phyloP scores from a whole-genome alignment of 1,139 yeast genomes.

The Taphrina populina region DNA sequence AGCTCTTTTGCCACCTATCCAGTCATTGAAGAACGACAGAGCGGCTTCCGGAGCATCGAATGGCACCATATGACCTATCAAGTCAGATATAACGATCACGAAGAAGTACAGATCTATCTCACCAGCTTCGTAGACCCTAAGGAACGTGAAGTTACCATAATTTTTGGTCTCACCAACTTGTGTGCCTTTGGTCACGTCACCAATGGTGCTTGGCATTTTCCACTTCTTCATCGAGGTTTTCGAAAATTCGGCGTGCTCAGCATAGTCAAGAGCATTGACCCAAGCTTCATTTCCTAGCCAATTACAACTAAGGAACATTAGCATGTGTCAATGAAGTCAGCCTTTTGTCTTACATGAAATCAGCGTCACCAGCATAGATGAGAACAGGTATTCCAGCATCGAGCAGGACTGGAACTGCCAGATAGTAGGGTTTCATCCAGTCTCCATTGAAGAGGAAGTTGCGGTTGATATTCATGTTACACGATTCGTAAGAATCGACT shows the following conservation, averaged over 20 bases:
- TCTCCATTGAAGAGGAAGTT: conserved; percentile 84
- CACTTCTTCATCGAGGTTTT: conserved; percentile 47
- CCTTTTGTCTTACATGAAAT: conserved; percentile 62
- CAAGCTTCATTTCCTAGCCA: conserved; percentile 86
- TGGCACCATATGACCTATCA: conserved; percentile 61
- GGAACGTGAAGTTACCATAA: conserved; percentile 58
- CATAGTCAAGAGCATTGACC: conserved; percentile 69
- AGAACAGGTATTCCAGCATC: conserved; percentile 65
- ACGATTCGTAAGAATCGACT: conserved; percentile 75
- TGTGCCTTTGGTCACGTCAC: conserved; percentile 45
- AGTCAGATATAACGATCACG: conserved; percentile 49
- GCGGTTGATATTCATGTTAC: conserved; percentile 81
- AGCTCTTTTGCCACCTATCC: conserved; percentile 48
- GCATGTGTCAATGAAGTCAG: conserved; percentile 2
- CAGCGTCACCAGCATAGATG: conserved; percentile 86
- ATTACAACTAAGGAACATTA: conserved; percentile 46
- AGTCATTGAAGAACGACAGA: conserved; percentile 72
- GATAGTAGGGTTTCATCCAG: conserved; percentile 83
- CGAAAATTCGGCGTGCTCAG: conserved; percentile 46
- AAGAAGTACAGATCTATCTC: too few relatives aligned
- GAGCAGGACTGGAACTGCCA: conserved; percentile 41
- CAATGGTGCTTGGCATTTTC: conserved; percentile 34
- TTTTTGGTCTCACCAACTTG: conserved; percentile 62
- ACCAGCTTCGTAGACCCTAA: conserved; percentile 59
- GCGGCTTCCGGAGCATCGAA: conserved; percentile 74